Conservation (phyloP, 2,329 filamentous ascomycete species). For the Aschersonia sp. region DNA sequence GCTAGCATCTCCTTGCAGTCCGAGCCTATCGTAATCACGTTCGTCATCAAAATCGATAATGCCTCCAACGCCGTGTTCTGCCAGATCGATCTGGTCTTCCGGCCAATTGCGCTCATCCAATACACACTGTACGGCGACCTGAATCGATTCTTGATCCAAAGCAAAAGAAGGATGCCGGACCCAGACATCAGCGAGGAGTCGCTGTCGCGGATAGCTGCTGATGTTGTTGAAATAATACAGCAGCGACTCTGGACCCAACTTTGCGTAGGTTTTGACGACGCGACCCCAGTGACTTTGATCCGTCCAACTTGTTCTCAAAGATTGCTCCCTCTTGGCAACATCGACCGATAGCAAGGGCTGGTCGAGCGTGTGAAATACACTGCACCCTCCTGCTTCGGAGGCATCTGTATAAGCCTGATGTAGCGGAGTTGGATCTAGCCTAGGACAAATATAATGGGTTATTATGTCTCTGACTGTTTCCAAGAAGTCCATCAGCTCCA, state of each 20-base stretch:
- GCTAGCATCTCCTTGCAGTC: conserved; percentile 20
- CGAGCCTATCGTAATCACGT: conserved; percentile 16
- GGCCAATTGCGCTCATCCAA: conserved; percentile 22
- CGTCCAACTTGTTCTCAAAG: conserved; percentile 18
- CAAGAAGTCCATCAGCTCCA: conserved; percentile 30
- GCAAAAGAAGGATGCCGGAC: conserved; percentile 26
- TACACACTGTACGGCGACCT: conserved; percentile 21
- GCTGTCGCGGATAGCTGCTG: conserved; percentile 28
- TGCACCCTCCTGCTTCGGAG: no score
- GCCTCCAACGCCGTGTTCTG: conserved; percentile 20
- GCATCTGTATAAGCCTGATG: conserved; percentile 3
- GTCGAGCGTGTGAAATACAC: no score
- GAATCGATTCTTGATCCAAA: conserved; percentile 29
- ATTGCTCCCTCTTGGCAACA: conserved; percentile 13
- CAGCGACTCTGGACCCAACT: conserved; percentile 34
- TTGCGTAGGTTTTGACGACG: conserved; percentile 30
- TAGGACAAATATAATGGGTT: conserved; percentile 29
- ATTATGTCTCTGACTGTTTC: conserved; percentile 29
- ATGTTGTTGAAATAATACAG: conserved; percentile 31
- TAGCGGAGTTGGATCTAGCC: conserved; percentile 21
- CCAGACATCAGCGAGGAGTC: conserved; percentile 27
- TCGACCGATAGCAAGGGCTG: conserved; percentile 10
- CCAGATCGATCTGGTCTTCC: conserved; percentile 14
- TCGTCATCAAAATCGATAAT: conserved; percentile 26
- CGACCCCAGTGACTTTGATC: conserved; percentile 22